Evolutionary conservation across 257 asterid species (phyloP).

Genomic region (Solanum medicagineum): DNA sequence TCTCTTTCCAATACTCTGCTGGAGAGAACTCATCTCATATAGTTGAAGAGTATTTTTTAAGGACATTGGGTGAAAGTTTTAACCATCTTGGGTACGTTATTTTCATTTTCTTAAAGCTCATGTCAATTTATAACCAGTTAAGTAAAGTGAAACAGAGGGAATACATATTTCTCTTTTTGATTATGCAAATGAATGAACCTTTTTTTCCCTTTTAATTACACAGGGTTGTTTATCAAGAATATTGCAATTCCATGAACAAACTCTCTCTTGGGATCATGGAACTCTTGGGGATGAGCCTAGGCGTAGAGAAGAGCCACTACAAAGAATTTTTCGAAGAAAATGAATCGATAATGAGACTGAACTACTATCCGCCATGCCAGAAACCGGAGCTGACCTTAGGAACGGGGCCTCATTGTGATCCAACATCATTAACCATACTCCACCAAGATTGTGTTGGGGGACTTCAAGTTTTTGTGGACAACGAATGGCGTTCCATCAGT

Average conservation of each 20-base stretch:
- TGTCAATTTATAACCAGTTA: no score
- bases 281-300: conserved; percentile 69
- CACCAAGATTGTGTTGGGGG: conserved; percentile 86
- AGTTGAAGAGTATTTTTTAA: conserved; percentile 48
- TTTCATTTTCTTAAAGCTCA: no score
- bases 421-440: conserved; percentile 88
- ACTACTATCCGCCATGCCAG: conserved; percentile 81
- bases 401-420: conserved; percentile 95
- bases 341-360: conserved; percentile 82
- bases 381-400: conserved; percentile 70
- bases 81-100: conserved; percentile 39
- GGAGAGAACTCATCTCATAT: conserved; percentile 13
- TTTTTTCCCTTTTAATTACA: background rate
- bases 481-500: conserved; percentile 53
- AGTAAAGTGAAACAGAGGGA: no score
- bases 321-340: conserved; percentile 51
- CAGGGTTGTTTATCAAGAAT: conserved; percentile 62
- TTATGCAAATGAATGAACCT: background rate
- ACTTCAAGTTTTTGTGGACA: conserved; percentile 69
- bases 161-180: background rate
- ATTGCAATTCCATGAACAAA: conserved; percentile 58
- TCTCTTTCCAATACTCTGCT: conserved; percentile 55
- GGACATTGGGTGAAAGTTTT: conserved; percentile 41
- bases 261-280: conserved; percentile 85
- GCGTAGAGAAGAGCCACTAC: conserved; percentile 27